Percentiles rank a stretch among this genome's conserved stretches.
Evolutionary conservation across 306 rosid genomes (phyloP).

Genomic region (Datisca glomerata): DNA sequence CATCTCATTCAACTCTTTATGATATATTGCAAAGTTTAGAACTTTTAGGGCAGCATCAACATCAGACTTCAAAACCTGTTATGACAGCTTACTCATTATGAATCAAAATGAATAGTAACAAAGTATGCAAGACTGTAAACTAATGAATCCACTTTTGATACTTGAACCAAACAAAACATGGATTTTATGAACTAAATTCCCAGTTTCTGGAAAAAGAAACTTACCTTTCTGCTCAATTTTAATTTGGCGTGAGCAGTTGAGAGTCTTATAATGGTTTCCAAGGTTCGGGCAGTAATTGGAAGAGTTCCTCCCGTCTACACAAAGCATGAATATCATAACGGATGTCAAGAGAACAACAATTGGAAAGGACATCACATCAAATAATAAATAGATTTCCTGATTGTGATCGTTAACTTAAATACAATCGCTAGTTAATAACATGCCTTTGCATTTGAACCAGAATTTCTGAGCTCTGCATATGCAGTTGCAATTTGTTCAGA

Average conservation of each 20-base stretch:
- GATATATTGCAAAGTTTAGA: slow-evolving; percentile 90
- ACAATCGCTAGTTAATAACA: too few species aligned
- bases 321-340: slow-evolving; percentile 20
- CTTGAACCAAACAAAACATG: too few species aligned
- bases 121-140: too few species aligned
- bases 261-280: slow-evolving; percentile 94
- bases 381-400: not conserved
- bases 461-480: slow-evolving; percentile 89
- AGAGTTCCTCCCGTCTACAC: slow-evolving; percentile 95
- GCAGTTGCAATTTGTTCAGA: slow-evolving; percentile 87
- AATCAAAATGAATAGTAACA: too few species aligned
- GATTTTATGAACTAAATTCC: too few species aligned
- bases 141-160: too few species aligned
- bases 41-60: slow-evolving; percentile 84
- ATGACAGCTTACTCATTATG: slow-evolving; percentile 9
- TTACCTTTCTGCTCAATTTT: slow-evolving; percentile 78
- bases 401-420: too few species aligned
- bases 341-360: not conserved
- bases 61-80: slow-evolving; percentile 74
- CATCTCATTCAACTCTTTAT: slow-evolving; percentile 85
- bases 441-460: slow-evolving; percentile 73
- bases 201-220: too few species aligned
- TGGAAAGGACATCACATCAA: not conserved
- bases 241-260: slow-evolving; percentile 98
- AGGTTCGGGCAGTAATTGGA: slow-evolving; percentile 95